These are phyloP conservation scores for Alternaria sp. DNA, from an alignment of 2,329 filamentous ascomycete genomes.

Conservation along the genomic window DNA sequence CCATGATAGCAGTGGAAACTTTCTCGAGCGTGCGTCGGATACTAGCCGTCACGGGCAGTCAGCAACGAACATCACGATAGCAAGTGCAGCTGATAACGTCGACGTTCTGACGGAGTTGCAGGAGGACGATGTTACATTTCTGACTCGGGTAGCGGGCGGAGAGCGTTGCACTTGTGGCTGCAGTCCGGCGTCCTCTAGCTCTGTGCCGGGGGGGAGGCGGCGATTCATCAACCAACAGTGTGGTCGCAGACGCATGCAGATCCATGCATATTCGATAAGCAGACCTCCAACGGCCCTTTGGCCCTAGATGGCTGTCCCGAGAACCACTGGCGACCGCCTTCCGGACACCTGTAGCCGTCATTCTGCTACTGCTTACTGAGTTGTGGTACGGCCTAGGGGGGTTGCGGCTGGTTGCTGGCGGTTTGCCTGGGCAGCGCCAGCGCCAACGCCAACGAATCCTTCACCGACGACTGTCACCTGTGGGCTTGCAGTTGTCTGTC, in stretches of 20 bases:
- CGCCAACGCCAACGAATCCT: slow-evolving; percentile 3
- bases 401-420: slow-evolving; percentile 2
- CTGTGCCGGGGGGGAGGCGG: slow-evolving; percentile 2
- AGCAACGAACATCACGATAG: slow-evolving; percentile 4
- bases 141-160: slow-evolving; percentile 10
- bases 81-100: neutral
- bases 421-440: neutral
- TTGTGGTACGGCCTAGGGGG: slow-evolving; percentile 6
- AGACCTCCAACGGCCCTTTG: slow-evolving; percentile 8
- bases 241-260: slow-evolving; percentile 7
- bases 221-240: slow-evolving; percentile 18
- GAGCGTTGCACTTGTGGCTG: slow-evolving; percentile 12
- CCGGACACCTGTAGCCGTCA: slow-evolving; percentile 21
- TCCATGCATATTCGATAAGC: slow-evolving; percentile 18
- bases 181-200: slow-evolving; percentile 12
- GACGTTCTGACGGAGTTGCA: neutral
- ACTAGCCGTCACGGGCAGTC: slow-evolving; percentile 4
- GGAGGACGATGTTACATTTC: slow-evolving; percentile 17
- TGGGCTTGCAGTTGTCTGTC: slow-evolving; percentile 6
- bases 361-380: slow-evolving; percentile 1
- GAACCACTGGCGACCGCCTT: slow-evolving; percentile 16
- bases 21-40: slow-evolving; percentile 11
- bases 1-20: slow-evolving; percentile 12
- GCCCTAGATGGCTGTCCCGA: slow-evolving; percentile 18
- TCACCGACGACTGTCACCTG: slow-evolving; percentile 7